Percentiles rank a stretch among this genome's conserved stretches.
These are phyloP conservation scores for Calocybe cyanea DNA, from an alignment of 768 basidiomycete species.

Conservation along the genomic window DNA sequence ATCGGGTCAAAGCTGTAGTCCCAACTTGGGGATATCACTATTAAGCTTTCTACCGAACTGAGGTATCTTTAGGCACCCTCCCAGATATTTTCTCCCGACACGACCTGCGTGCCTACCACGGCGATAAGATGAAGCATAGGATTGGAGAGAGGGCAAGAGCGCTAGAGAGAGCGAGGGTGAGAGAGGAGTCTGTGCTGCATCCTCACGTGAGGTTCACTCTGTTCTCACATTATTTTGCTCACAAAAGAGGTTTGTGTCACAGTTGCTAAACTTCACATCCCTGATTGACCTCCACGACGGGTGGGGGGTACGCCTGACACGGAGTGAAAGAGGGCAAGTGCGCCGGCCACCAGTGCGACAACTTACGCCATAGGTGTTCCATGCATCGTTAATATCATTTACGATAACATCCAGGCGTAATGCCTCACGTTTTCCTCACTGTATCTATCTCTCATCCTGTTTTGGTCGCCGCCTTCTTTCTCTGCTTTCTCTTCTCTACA, in stretches of 20 bases:
- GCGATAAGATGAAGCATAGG: not conserved
- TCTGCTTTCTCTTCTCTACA: too few relatives aligned
- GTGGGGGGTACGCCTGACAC: too few relatives aligned
- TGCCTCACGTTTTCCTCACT: too few relatives aligned
- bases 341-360: too few relatives aligned
- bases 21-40: constrained; percentile 18
- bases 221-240: not conserved
- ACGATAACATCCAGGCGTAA: too few relatives aligned
- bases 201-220: constrained; percentile 13
- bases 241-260: not conserved
- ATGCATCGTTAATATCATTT: too few relatives aligned
- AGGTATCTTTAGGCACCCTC: constrained; percentile 24
- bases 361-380: too few relatives aligned
- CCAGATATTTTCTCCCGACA: constrained; percentile 27
- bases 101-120: constrained; percentile 31
- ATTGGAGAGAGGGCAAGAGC: constrained; percentile 7
- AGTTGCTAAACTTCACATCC: too few relatives aligned
- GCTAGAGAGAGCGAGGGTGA: constrained; percentile 2
- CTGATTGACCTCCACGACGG: too few relatives aligned
- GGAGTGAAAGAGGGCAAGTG: too few relatives aligned
- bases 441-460: too few relatives aligned
- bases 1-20: constrained; percentile 7
- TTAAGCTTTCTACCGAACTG: constrained; percentile 13
- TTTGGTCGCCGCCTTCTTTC: too few relatives aligned
- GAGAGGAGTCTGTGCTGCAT: constrained; percentile 12